phyloP scores from a whole-genome alignment of 106 monocot species.

The Acanthochlamys bracteata region DNA sequence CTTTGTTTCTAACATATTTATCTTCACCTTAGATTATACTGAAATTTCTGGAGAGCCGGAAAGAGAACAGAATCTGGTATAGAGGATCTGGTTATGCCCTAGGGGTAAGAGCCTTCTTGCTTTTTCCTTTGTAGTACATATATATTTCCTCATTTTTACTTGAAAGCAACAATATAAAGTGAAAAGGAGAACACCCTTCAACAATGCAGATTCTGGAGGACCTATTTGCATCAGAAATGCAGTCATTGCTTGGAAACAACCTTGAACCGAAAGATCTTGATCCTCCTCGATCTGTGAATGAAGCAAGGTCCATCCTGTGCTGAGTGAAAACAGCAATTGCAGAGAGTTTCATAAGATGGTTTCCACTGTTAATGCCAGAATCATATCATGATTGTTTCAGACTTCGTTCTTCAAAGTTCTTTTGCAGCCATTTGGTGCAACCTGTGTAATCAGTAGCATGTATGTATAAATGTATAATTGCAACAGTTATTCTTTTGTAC shows the following conservation, averaged over 20 bases:
- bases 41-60: slow-evolving; percentile 80
- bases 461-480: too few species aligned
- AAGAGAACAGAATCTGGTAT: slow-evolving; percentile 86
- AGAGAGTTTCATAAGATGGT: too few species aligned
- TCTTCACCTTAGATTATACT: slow-evolving; percentile 54
- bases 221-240: slow-evolving; percentile 80
- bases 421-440: too few species aligned
- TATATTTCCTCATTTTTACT: not conserved
- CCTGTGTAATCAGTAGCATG: too few species aligned
- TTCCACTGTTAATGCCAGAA: too few species aligned
- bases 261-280: slow-evolving; percentile 72
- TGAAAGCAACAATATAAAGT: not conserved
- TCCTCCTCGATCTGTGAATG: slow-evolving; percentile 66
- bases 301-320: slow-evolving; percentile 73
- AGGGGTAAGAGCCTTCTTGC: slow-evolving; percentile 41
- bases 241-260: slow-evolving; percentile 52
- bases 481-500: too few species aligned
- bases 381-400: too few species aligned
- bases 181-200: not conserved
- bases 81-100: slow-evolving; percentile 68
- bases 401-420: too few species aligned
- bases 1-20: not conserved
- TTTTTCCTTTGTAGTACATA: not conserved
- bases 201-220: slow-evolving; percentile 67
- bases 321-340: slow-evolving; percentile 15